Base-by-base conservation (phyloP, 306 rosid species). In the Senna siamea region DNA sequence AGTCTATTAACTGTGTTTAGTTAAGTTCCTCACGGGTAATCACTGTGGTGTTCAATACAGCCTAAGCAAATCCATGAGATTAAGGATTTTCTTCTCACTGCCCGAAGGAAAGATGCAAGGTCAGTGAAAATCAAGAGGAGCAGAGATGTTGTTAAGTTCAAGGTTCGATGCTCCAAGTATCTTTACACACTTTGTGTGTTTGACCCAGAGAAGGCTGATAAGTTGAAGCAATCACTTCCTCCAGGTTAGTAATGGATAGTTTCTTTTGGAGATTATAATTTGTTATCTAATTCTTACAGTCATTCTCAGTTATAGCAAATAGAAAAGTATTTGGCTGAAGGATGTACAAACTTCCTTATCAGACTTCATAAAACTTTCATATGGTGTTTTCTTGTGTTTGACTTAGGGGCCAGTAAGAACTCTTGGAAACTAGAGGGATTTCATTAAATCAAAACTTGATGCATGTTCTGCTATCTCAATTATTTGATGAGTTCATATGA, bases 201-300 rank as follows among this genome's bases (percentile, higher is more conserved):
- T 35, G 98, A 92, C 70, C 23, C 82, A 0, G 95, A 92, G 85
- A 92, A 92, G 84, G 98, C 98, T 1, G 89, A 87, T 77, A 92
- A 92, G 87, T 85, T 92, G 94, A 92, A 90, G 91, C 98, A 92
- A 79, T 92, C 98, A 19, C 98, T 92, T 76, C 98, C 98, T 15
- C 98, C 98, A 46, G 98, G 98, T 92, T 70, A 15, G 68, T 44
- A 17, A 10, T 37, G 20, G 22, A 53, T 4, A 70, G 18, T 47
- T 70, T 40, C 60, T 76, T n/a, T 28, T 7, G 34, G 17, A 9
- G 50, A 8, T 37, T 43, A 55, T 37, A 6, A 5, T n/a, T 80
- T 14, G 17, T 62, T 6, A 9, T 75, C 2, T 30, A 35, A 13
- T 50, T 43, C 35, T 18, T 11, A 10, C 13, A n/a, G n/a, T n/a